Conservation (phyloP, 1,139 yeast species). For the Meyerozyma sp. region DNA sequence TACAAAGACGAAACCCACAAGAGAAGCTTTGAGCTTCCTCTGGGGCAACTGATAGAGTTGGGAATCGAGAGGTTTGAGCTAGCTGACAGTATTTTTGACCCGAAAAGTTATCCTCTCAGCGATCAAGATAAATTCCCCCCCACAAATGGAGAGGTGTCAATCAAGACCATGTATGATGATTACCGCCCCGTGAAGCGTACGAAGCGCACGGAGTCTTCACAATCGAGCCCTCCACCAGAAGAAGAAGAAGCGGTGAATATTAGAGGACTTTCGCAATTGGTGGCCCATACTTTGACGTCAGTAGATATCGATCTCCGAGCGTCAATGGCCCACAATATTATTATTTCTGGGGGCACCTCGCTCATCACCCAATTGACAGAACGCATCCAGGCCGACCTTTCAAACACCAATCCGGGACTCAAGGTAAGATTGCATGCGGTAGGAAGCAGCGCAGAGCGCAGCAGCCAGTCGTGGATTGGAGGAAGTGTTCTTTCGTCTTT, state of each 20-base stretch:
- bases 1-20: slow-evolving; percentile 29
- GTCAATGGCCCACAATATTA: slow-evolving; percentile 85
- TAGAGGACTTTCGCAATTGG: slow-evolving; percentile 64
- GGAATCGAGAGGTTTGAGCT: slow-evolving; percentile 58
- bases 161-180: slow-evolving; percentile 45
- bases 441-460: slow-evolving; percentile 80
- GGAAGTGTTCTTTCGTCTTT: slow-evolving; percentile 88
- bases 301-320: slow-evolving; percentile 89
- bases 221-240: slow-evolving; percentile 35
- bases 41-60: slow-evolving; percentile 41
- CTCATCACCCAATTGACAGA: slow-evolving; percentile 86
- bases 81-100: slow-evolving; percentile 73
- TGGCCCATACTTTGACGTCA: slow-evolving; percentile 62
- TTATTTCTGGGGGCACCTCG: slow-evolving; percentile 86
- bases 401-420: slow-evolving; percentile 77
- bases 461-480: slow-evolving; percentile 91
- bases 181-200: slow-evolving; percentile 70
- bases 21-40: slow-evolving; percentile 78
- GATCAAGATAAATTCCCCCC: slow-evolving; percentile 23
- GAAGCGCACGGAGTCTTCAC: slow-evolving; percentile 36
- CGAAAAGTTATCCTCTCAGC: slow-evolving; percentile 33
- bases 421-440: slow-evolving; percentile 85
- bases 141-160: slow-evolving; percentile 31
- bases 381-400: slow-evolving; percentile 69
- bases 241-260: slow-evolving; percentile 12